Evolutionary conservation across 768 basidiomycete genomes (phyloP).

Genomic region (Kwoniella mangroviensis): DNA sequence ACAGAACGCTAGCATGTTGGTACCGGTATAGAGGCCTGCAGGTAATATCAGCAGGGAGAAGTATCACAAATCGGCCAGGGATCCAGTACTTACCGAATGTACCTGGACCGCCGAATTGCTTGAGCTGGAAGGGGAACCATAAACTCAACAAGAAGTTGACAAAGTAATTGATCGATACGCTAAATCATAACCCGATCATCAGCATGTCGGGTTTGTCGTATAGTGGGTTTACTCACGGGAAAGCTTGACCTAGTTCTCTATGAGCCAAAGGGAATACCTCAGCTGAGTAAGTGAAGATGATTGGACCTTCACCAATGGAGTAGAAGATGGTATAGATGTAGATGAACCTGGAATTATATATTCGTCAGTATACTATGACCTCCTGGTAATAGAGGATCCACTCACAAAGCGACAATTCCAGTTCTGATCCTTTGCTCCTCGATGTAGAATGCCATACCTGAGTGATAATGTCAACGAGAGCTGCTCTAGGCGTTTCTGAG

Average conservation of each 20-base stretch:
- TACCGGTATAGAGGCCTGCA: constrained; percentile 51
- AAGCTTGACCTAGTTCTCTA: constrained; percentile 76
- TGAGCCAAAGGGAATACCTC: constrained; percentile 88
- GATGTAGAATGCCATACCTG: constrained; percentile 71
- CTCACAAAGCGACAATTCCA: constrained; percentile 56
- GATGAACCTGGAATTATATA: constrained; percentile 27
- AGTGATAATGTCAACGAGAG: constrained; percentile 59
- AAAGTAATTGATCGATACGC: constrained; percentile 39
- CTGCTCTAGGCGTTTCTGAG: too few relatives aligned
- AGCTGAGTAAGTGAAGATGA: constrained; percentile 80
- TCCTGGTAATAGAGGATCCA: neutral
- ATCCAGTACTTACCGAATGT: constrained; percentile 72
- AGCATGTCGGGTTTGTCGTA: constrained; percentile 36
- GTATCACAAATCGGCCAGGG: constrained; percentile 52
- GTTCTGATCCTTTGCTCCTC: constrained; percentile 56
- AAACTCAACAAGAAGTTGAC: constrained; percentile 47
- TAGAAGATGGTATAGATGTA: constrained; percentile 55
- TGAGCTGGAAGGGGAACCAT: constrained; percentile 63
- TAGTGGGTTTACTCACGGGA: constrained; percentile 21
- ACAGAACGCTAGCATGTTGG: constrained; percentile 47
- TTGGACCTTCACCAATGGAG: constrained; percentile 71
- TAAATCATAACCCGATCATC: neutral
- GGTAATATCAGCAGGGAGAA: neutral
- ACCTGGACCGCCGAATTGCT: constrained; percentile 70
- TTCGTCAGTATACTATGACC: neutral